Percentiles rank a stretch among this genome's conserved stretches.
Evolutionary conservation across 2,329 filamentous ascomycete genomes (phyloP).

Genomic region (Simplicillium sp.): DNA sequence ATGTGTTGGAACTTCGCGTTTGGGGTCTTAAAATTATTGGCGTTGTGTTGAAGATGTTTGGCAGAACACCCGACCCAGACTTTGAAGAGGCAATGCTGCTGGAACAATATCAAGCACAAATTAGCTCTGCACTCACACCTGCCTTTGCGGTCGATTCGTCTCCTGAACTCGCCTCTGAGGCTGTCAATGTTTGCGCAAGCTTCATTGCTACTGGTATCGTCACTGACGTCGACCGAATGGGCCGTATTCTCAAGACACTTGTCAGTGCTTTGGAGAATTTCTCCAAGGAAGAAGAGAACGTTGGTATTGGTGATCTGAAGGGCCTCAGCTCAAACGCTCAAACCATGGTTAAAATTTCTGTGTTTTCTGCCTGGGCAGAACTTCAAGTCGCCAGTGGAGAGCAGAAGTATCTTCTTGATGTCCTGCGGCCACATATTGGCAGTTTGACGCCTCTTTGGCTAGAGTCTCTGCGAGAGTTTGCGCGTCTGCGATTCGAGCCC

Average conservation of each 20-base stretch:
- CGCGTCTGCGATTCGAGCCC: conserved; percentile 85
- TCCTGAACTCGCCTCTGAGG: conserved; percentile 88
- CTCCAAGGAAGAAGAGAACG: conserved; percentile 68
- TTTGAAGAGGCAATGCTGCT: conserved; percentile 95
- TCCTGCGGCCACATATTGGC: conserved; percentile 82
- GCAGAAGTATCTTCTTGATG: conserved; percentile 79
- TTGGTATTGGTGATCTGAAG: conserved; percentile 84
- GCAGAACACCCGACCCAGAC: conserved; percentile 88
- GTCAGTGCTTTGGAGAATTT: conserved; percentile 90
- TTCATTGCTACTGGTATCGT: conserved; percentile 98
- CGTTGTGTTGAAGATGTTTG: conserved; percentile 89
- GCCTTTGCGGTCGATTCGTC: conserved; percentile 95
- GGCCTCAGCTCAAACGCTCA: conserved; percentile 91
- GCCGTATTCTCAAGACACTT: conserved; percentile 87
- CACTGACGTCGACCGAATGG: conserved; percentile 97
- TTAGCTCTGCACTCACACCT: conserved; percentile 90
- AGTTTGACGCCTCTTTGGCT: conserved; percentile 90
- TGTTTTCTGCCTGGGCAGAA: conserved; percentile 96
- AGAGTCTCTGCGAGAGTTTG: conserved; percentile 86
- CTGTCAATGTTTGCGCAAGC: conserved; percentile 94
- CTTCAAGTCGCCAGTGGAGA: conserved; percentile 91
- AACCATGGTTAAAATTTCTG: conserved; percentile 96
- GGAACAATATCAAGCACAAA: conserved; percentile 97
- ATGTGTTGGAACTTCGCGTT: conserved; percentile 80
- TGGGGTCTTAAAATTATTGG: conserved; percentile 92